Conservation (phyloP, 805 yeast genomes). For the Metschnikowia corniflorae region DNA sequence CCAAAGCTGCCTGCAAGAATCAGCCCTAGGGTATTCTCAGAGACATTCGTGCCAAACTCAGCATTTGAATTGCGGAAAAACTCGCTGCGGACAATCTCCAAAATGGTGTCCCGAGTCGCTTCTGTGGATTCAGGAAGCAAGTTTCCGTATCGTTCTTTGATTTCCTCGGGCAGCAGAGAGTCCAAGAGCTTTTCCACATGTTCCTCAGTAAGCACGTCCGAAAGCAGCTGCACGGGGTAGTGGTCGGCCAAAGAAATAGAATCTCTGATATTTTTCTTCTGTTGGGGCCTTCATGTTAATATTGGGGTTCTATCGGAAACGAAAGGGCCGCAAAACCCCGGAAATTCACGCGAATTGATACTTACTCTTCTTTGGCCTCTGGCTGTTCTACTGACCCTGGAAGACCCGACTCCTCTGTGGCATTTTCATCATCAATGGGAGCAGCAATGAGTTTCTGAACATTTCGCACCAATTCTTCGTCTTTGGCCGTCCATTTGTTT, state of each 20-base stretch:
- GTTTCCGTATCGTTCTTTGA: constrained; percentile 21
- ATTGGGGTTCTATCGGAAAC: no score
- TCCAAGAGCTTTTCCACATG: constrained; percentile 32
- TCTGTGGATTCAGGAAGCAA: constrained; percentile 43
- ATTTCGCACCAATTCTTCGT: constrained; percentile 40
- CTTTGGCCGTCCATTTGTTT: constrained; percentile 55
- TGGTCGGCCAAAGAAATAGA: background rate
- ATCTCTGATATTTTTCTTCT: no score
- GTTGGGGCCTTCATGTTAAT: no score
- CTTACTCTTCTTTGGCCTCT: constrained; percentile 7
- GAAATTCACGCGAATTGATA: no score
- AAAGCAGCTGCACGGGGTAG: constrained; percentile 14
- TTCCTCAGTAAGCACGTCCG: constrained; percentile 32
- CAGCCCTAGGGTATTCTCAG: constrained; percentile 43
- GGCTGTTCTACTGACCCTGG: constrained; percentile 8
- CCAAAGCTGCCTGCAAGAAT: constrained; percentile 47
- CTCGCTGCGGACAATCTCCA: constrained; percentile 44
- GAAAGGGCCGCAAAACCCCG: no score
- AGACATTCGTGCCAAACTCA: constrained; percentile 41
- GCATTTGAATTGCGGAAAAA: constrained; percentile 44
- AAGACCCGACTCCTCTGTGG: no score
- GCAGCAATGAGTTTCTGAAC: constrained; percentile 16
- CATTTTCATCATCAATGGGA: constrained; percentile 18
- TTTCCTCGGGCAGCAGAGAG: constrained; percentile 29
- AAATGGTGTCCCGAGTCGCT: constrained; percentile 35